A percentile compares a stretch with the other conserved stretches of the same genome.
Conservation (phyloP, 139 green algal genomes). For the Chlamydomonas eustigma region DNA sequence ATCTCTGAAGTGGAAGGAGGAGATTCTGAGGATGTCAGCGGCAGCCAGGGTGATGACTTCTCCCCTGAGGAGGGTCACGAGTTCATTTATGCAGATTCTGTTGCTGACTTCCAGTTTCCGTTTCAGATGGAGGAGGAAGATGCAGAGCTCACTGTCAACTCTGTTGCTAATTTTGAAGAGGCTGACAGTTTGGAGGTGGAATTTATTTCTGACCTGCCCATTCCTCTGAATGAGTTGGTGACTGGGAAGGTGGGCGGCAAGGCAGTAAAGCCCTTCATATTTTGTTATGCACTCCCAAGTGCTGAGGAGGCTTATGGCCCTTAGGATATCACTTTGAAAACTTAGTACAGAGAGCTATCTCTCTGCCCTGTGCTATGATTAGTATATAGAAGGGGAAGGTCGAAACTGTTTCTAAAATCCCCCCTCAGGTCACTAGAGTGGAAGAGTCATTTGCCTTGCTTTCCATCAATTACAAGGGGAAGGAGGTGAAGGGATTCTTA, state of each 20-base stretch:
- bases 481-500: constrained; percentile 17
- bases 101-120: constrained; percentile 18
- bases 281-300: too few relatives aligned
- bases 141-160: constrained; percentile 10
- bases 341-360: too few relatives aligned
- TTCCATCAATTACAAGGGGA: constrained; percentile 21
- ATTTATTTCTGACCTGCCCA: background rate
- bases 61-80: constrained; percentile 30
- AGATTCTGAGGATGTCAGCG: background rate
- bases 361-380: too few relatives aligned
- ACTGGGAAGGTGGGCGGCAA: constrained; percentile 27
- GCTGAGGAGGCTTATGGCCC: too few relatives aligned
- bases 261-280: too few relatives aligned
- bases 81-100: constrained; percentile 33
- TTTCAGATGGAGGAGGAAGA: constrained; percentile 20
- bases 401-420: too few relatives aligned
- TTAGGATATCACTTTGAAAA: too few relatives aligned
- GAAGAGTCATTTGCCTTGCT: constrained; percentile 38
- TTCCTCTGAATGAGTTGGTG: constrained; percentile 14
- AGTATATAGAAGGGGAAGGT: too few relatives aligned
- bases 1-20: background rate
- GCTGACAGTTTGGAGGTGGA: constrained; percentile 1
- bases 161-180: constrained; percentile 15
- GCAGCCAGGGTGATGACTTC: background rate
- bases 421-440: constrained; percentile 31